These are phyloP conservation scores for Trifolium fragiferum DNA, from an alignment of 306 rosid species.

Conservation along the genomic window DNA sequence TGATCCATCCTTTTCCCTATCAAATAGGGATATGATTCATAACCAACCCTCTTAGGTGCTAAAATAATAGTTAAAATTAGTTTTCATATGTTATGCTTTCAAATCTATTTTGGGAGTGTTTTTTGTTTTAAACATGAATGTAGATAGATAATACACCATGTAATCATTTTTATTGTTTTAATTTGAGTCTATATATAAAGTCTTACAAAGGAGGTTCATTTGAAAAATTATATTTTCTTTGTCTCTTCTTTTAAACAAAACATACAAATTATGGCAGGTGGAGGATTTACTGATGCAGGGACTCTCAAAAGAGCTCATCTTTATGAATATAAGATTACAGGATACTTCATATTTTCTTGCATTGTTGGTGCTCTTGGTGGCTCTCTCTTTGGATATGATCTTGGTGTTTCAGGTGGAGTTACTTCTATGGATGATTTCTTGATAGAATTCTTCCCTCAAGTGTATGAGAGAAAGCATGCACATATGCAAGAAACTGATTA, in stretches of 20 bases:
- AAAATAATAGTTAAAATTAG: background rate
- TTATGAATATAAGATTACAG: constrained; percentile 67
- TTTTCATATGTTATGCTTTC: background rate
- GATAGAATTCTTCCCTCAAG: constrained; percentile 72
- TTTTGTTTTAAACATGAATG: background rate
- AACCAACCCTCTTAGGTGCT: background rate
- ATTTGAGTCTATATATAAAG: constrained; percentile 18
- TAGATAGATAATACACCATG: background rate
- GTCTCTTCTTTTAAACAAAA: constrained; percentile 20
- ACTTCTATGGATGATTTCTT: constrained; percentile 96
- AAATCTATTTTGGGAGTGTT: background rate
- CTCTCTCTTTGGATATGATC: constrained; percentile 88
- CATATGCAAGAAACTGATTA: constrained; percentile 79
- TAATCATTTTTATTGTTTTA: too few relatives aligned
- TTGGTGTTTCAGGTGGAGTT: constrained; percentile 96
- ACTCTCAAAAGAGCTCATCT: constrained; percentile 67
- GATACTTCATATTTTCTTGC: constrained; percentile 68
- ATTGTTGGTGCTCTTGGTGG: constrained; percentile 91
- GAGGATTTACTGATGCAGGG: constrained; percentile 50
- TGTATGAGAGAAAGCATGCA: constrained; percentile 67
- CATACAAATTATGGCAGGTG: constrained; percentile 65
- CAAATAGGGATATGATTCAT: background rate
- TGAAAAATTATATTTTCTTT: background rate
- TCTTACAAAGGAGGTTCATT: background rate
- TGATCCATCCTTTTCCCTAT: background rate